Evolutionary conservation across 2,329 filamentous ascomycete genomes (phyloP), one percentile per base, ranked within the genome.

Genomic region (Fusarium incarnatum): DNA sequence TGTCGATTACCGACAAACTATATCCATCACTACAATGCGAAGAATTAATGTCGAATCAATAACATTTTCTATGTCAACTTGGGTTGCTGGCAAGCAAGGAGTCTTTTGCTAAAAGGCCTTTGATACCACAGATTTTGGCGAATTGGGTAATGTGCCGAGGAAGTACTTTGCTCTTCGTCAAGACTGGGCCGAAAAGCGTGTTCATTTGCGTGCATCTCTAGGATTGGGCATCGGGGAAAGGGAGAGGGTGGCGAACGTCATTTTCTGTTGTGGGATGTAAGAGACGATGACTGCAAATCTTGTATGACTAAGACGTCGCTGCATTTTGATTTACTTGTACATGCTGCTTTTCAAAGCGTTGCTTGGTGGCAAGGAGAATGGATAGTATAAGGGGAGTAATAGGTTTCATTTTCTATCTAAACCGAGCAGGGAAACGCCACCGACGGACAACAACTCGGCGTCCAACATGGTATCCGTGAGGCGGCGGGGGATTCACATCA

Each of bases 121-220:
- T 76, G 74, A 77, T 75, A 77, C 71, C 75, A 76, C 44, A 64
- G 57, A 60, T 63, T 70, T 73, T 70, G 73, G 49, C 52, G 55
- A 65, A 75, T 75, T 64, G 77, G 62, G 60, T 59, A 63, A 53
- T 47, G 72, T 77, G 77, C 76, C 77, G 76, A 77, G 76, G 79
- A 71, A 75, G 73, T 34, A 56, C 73, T 74, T 74, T 76, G 73
- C 78, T 77, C 74, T 62, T 70, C 71, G 71, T 72, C 74, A 73
- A 79, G 73, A 67, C 69, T 67, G 70, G 76, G 74, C 75, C 76
- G 74, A 83, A 83, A 83, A 82, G 77, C 77, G 75, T 78, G 73
- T 80, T 79, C 68, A 74, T 79, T 76, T 80, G 76, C 79, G 78
- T 81, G 77, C 81, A 82, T 82, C 78, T 78, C 77, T 78, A 78